Percentiles rank a stretch among this genome's conserved stretches.
These are phyloP conservation scores for Umbilicaria muhlenbergii DNA, from an alignment of 495 filamentous ascomycete species.

Conservation along the genomic window DNA sequence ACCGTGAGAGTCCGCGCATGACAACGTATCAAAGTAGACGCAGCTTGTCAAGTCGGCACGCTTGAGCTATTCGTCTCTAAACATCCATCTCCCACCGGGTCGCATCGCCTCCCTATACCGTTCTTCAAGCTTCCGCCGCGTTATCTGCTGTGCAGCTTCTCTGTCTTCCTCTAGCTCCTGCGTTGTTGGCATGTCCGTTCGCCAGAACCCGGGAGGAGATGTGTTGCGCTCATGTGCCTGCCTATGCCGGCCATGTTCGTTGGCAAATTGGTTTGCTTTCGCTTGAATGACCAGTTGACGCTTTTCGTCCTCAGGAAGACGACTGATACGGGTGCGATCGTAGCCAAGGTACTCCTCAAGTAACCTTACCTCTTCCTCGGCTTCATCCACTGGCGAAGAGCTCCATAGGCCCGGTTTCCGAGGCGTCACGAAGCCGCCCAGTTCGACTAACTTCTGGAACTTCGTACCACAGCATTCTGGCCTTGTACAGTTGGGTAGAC, in stretches of 20 bases:
- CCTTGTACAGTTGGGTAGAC: slow-evolving; percentile 62
- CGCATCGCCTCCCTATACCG: slow-evolving; percentile 72
- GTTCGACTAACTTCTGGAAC: slow-evolving; percentile 49
- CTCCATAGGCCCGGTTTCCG: slow-evolving; percentile 5
- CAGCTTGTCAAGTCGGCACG: slow-evolving; percentile 6
- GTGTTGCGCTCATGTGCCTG: slow-evolving; percentile 51
- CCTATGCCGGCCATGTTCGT: slow-evolving; percentile 59
- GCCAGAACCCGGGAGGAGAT: slow-evolving; percentile 81
- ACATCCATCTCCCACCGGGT: slow-evolving; percentile 55
- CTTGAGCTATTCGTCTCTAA: slow-evolving; percentile 53
- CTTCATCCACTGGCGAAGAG: slow-evolving; percentile 12
- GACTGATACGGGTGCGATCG: slow-evolving; percentile 22
- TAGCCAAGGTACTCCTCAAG: slow-evolving; percentile 56
- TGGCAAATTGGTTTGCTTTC: slow-evolving; percentile 47
- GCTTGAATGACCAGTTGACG: slow-evolving; percentile 49
- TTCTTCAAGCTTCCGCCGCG: slow-evolving; percentile 49
- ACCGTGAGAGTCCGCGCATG: no score
- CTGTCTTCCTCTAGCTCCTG: slow-evolving; percentile 55
- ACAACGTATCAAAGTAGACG: no score
- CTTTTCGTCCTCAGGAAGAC: slow-evolving; percentile 34
- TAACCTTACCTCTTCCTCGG: slow-evolving; percentile 33
- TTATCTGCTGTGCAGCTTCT: slow-evolving; percentile 40
- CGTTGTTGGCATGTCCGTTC: slow-evolving; percentile 71
- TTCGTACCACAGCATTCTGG: slow-evolving; percentile 60
- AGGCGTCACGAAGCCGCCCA: slow-evolving; percentile 14